Conservation (phyloP, 1,139 yeast species). For the Candida labiduridarum region DNA sequence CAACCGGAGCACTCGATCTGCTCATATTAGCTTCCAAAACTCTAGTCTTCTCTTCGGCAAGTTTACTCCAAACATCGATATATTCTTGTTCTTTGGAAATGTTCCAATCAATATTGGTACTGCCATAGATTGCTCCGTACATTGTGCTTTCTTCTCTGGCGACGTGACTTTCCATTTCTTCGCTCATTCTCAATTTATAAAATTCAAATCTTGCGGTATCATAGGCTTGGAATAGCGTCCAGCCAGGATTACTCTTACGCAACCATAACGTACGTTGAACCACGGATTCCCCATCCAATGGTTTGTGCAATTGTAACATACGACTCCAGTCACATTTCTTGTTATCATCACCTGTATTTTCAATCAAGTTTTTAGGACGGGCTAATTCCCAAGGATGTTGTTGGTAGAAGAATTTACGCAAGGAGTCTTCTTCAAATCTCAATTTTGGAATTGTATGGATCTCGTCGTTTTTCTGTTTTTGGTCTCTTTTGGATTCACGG, state of each 20-base stretch:
- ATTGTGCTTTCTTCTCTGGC: slow-evolving; percentile 81
- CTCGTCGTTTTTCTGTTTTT: slow-evolving; percentile 30
- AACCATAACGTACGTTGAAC: slow-evolving; percentile 88
- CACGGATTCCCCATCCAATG: slow-evolving; percentile 89
- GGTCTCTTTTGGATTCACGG: slow-evolving; percentile 34
- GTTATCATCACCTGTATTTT: slow-evolving; percentile 62
- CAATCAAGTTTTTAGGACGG: slow-evolving; percentile 85
- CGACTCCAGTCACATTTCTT: slow-evolving; percentile 72
- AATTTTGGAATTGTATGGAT: slow-evolving; percentile 62
- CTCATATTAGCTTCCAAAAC: slow-evolving; percentile 45
- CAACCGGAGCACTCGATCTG: slow-evolving; percentile 31
- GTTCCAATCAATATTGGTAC: slow-evolving; percentile 64
- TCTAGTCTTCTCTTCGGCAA: slow-evolving; percentile 65
- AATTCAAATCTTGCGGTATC: slow-evolving; percentile 87
- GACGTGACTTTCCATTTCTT: slow-evolving; percentile 75
- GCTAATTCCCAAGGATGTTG: slow-evolving; percentile 99
- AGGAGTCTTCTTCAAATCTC: slow-evolving; percentile 75
- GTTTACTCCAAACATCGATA: slow-evolving; percentile 71
- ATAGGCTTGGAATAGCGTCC: slow-evolving; percentile 61
- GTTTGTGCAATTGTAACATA: slow-evolving; percentile 70
- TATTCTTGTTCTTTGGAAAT: slow-evolving; percentile 69
- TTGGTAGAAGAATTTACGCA: slow-evolving; percentile 78
- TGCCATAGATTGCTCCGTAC: slow-evolving; percentile 75
- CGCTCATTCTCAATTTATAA: slow-evolving; percentile 80
- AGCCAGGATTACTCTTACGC: slow-evolving; percentile 29